Percentiles rank a stretch among this genome's conserved stretches.
Evolutionary conservation across 495 filamentous ascomycete genomes (phyloP).

Genomic region (Tuber melanosporum): DNA sequence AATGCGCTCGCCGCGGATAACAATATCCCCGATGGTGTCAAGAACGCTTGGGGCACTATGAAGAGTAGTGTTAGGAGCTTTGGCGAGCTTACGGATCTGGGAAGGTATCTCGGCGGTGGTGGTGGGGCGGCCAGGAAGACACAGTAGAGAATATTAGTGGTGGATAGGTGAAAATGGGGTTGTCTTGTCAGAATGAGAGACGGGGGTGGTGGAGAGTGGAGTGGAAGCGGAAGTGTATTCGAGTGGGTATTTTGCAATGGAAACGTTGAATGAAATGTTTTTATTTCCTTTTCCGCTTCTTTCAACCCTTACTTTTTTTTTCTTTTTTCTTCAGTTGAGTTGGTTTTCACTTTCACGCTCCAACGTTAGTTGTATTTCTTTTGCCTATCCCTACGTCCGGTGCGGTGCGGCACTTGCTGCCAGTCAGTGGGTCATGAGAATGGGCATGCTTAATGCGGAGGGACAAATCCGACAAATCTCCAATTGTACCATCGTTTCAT

Average conservation of each 20-base stretch:
- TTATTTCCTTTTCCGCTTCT: neutral
- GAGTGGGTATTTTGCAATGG: neutral
- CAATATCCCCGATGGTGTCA: constrained; percentile 74
- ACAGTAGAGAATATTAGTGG: constrained; percentile 19
- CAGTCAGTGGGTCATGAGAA: neutral
- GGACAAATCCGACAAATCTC: neutral
- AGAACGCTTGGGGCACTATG: constrained; percentile 72
- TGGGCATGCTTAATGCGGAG: neutral
- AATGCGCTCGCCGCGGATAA: constrained; percentile 80
- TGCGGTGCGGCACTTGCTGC: neutral
- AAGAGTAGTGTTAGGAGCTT: constrained; percentile 68
- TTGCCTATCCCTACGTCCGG: neutral
- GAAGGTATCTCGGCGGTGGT: constrained; percentile 56
- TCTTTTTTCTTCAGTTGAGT: neutral
- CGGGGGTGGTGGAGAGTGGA: neutral
- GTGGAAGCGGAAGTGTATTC: constrained; percentile 4
- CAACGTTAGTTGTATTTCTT: neutral
- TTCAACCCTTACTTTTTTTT: neutral
- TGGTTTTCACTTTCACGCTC: neutral
- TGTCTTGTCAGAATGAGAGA: constrained; percentile 4
- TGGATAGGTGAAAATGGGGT: constrained; percentile 5
- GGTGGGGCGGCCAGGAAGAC: constrained; percentile 24
- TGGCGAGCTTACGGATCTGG: constrained; percentile 70
- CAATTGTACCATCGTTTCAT: neutral
- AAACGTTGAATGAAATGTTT: neutral